A percentile compares a stretch with the other conserved stretches of the same genome.
Conservation (phyloP, 2,329 filamentous ascomycete species). For the Xylogone sp. region DNA sequence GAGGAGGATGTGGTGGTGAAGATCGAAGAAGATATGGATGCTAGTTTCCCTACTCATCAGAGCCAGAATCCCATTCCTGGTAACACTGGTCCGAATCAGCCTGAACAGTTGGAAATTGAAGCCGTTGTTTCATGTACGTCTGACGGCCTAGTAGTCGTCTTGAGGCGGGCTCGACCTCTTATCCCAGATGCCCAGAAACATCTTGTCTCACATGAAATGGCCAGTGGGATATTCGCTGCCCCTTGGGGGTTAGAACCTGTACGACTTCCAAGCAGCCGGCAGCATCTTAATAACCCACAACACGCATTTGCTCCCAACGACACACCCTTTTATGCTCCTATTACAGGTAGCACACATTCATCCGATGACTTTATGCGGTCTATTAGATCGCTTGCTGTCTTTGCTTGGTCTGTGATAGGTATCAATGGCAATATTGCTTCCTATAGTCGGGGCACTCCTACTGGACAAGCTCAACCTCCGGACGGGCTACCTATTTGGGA, state of each 20-base stretch:
- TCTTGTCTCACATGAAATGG: constrained; percentile 36
- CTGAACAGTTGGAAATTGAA: constrained; percentile 65
- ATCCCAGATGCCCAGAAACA: constrained; percentile 55
- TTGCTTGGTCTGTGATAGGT: constrained; percentile 77
- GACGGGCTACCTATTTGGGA: constrained; percentile 60
- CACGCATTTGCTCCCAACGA: constrained; percentile 31
- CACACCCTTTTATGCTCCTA: constrained; percentile 19
- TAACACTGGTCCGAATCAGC: not conserved
- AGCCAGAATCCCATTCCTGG: constrained; percentile 1
- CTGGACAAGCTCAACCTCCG: constrained; percentile 59
- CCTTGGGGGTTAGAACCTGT: constrained; percentile 74
- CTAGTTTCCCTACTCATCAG: constrained; percentile 24
- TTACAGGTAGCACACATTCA: constrained; percentile 48
- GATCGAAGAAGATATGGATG: constrained; percentile 37
- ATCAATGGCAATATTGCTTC: constrained; percentile 73
- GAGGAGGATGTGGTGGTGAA: constrained; percentile 43
- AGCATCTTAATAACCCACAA: constrained; percentile 40
- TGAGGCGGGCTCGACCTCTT: constrained; percentile 68
- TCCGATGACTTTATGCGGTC: constrained; percentile 68
- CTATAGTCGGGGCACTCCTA: constrained; percentile 58
- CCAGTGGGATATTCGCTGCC: constrained; percentile 70
- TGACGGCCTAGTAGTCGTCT: constrained; percentile 78
- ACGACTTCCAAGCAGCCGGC: constrained; percentile 30
- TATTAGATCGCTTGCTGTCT: constrained; percentile 82
- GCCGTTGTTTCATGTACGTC: constrained; percentile 91